Evolutionary conservation across 1,139 yeast genomes (phyloP), one percentile per base, ranked within the genome.

Genomic region (Spathaspora sp.): DNA sequence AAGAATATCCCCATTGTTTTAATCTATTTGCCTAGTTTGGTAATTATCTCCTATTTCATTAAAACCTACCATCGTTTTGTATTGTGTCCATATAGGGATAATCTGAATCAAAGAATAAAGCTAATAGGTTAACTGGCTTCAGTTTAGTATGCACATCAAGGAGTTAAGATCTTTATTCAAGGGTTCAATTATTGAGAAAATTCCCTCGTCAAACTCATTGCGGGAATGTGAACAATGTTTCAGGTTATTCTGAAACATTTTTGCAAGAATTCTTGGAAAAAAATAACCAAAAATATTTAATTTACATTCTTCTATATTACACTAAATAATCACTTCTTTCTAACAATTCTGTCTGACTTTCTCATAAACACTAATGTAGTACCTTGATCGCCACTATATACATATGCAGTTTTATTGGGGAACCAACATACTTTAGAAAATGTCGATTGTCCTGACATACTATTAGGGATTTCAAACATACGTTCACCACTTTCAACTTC

Each of bases 381-480:
- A 27, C 80, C 78, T 15, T 57, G 56, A 38, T 67, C 68, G 38
- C 72, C 63, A 15, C 73, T 58, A 51, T 60, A 69, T 2, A 69
- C 68, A 49, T 67, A 67, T 4, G 68, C 58, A 1, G 67, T 60
- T 48, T 65, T 70, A 31, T 59, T 63, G 0, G 82, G 80, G 43
- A 68, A 66, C 77, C 81, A 78, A n/a, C 54, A 54, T 31, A 73
- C 58, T 4, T 56, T 47, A 4, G 77, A 64, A 41, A 65, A 61
- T 9, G 70, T 66, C 49, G 60, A 58, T 17, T 57, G 59, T 4
- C 80, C 79, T 38, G 69, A 56, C 4, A 48, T 53, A 52, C 80
- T 71, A 46, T 64, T 67, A 2, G 71, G 67, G 7, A 78, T 59
- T 42, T 70, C 74, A 47, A 57, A 58, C 36, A 70, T 58, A 45